Conservation (phyloP, 441 rosid genomes). For the Mallotus japonicus region DNA sequence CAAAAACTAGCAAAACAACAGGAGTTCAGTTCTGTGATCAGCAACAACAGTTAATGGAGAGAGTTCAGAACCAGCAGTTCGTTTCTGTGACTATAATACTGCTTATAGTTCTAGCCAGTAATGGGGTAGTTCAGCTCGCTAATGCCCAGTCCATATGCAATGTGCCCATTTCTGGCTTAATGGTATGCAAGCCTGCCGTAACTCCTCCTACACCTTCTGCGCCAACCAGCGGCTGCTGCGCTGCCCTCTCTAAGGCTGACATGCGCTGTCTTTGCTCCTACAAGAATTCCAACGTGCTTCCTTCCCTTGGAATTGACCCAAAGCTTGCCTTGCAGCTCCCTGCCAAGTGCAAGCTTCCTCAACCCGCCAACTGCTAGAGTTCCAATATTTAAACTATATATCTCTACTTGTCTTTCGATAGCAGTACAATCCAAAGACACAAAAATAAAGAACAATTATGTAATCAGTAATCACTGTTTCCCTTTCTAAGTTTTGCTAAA, state of each 20-base stretch:
- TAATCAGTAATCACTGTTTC: too few species aligned
- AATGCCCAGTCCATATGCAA: slow-evolving; percentile 47
- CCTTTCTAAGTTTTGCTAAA: too few species aligned
- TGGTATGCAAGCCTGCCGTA: slow-evolving; percentile 44
- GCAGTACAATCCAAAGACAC: too few species aligned
- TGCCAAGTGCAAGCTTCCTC: slow-evolving; percentile 43
- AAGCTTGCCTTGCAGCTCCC: slow-evolving; percentile 52
- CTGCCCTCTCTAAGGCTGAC: slow-evolving; percentile 36
- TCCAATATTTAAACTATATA: background rate
- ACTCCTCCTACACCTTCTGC: slow-evolving; percentile 40
- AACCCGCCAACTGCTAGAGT: slow-evolving; percentile 35
- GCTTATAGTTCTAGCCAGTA: slow-evolving; percentile 15
- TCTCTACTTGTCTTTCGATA: background rate
- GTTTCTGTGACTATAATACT: background rate
- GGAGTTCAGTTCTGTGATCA: too few species aligned
- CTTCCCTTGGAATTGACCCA: slow-evolving; percentile 44
- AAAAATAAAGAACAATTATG: too few species aligned
- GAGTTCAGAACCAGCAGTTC: background rate
- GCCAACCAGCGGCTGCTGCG: slow-evolving; percentile 37
- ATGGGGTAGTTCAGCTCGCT: background rate
- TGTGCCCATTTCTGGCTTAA: slow-evolving; percentile 30
- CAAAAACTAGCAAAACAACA: background rate
- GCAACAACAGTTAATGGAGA: slow-evolving; percentile 14
- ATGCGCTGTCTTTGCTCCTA: slow-evolving; percentile 42
- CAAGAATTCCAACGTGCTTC: slow-evolving; percentile 41